Base-by-base conservation (phyloP, 2,329 filamentous ascomycete genomes). In the Colletotrichum sp. region DNA sequence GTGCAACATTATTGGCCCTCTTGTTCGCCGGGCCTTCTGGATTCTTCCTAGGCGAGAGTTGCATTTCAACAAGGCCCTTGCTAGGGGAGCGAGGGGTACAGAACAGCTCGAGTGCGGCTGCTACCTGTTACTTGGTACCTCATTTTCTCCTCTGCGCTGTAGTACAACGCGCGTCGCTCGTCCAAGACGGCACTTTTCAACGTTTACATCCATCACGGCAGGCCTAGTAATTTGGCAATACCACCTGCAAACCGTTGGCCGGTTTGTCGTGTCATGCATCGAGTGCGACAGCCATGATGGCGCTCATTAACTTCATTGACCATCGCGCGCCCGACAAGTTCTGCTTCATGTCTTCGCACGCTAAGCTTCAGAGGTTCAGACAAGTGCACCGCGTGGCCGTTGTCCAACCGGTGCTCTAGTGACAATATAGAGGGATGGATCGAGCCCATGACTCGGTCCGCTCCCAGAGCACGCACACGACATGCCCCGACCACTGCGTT, bases 391-490 rank as follows among this genome's bases (percentile, higher is more conserved):
- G 48, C 34, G 28, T 57, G 30, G 34, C 34, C 60, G 36, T 71
- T 28, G 36, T 44, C 60, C 28, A 52, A 39, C 34, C 60, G 62
- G 24, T 28, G 72, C 39, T 57, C 28, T 63, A 22, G 55, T 59
- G 69, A 59, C 55, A 28, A 28, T 34, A 64, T 72, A 44, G 57
- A 65, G 66, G 36, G 39, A 72, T 34, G 63, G 16, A 57, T 26
- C 63, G 68, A 55, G 69, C 59, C 70, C 57, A 64, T 73, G 73
- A 75, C 69, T 75, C 73, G 63, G 73, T 64, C 44, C 44, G 64
- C 44, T 32, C 59, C 60, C 6, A 32, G 16, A 69, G 57, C 59
- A 60, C 34, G 44, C 59, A 60, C 28, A 72, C 22, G 9, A 59
- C 62, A 68, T 59, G 39, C 39, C 59, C 70, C 48, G 70, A 65